Base-by-base conservation (phyloP, 176 grass and related monocot species). In the Oryza meyeriana region DNA sequence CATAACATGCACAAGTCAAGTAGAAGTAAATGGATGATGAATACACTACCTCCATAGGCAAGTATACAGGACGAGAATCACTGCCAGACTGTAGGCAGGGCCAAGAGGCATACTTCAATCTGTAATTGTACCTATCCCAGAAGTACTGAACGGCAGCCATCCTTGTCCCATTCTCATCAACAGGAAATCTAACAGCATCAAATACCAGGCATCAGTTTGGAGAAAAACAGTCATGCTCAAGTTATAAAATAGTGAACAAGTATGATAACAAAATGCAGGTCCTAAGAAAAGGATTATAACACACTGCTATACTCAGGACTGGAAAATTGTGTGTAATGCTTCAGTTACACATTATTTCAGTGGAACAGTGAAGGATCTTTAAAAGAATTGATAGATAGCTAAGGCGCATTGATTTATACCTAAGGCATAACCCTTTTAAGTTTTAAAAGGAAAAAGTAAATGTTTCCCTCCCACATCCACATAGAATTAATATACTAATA, bases 11-110 rank as follows among this genome's bases (percentile, higher is more conserved):
- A 66, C 13, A 35, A 64, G 8, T 72, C 1, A 55, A 71, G 55
- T 35, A 78, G 26, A 25, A 82, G 17, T 39, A 38, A 75, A 47
- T 1, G 18, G 28, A 41, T 28, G 33, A 59, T 33, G 66, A 38
- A 64, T 73, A 44, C 5, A 35, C 4, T 76, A 94, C 91, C 91
- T 97, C 92, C 89, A 97, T 92, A 34, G 91, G 87, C 79, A 97
- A 85, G 75, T 87, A 97, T 3, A 84, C 87, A 39, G 91, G 89
- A 6, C 89, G 90, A 35, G 68, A 73, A 73, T 97, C 87, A 39
- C 86, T 97, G 66, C 91, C 94, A 78, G 89, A 80, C 76, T 94
- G 91, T 45, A 97, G 85, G 77, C 94, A 97, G 38, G 94, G 94
- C 82, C 85, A 89, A 76, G 63, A 58, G 12, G 35, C 36, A 61